Evolutionary conservation across 345 rosid species (phyloP), one percentile per base, ranked within the genome.

Genomic region (Nephelium lappaceum): DNA sequence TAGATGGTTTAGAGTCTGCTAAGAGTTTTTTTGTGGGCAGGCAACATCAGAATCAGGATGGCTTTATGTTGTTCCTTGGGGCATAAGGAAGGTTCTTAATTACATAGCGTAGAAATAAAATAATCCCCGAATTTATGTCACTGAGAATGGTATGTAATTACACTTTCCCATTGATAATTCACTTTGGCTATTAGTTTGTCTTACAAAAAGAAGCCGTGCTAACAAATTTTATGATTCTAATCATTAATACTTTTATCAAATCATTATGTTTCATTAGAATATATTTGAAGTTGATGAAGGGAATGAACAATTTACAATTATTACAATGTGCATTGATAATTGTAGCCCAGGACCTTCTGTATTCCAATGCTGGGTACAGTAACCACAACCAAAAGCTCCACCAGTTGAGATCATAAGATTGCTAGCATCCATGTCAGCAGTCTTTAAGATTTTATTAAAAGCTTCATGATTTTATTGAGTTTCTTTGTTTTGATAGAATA

Each of bases 51-150:
- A 89, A 64, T 95, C 98, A 5, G 93, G 88, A 64, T 93, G 97
- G 98, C 96, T 93, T 62, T 95, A 85, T 63, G 76, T 88, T 81
- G 97, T 92, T 84, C 99, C 98, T 62, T 95, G 97, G 97, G 98
- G 98, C 81, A 84, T 95, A 67, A 86, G 90, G 65, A 93, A 81
- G 88, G 87, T 84, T 74, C 88, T 95, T 58, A 93, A 87, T 82
- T 88, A 92, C 86, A 73, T 95, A 65, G 85, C 87, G 0, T n/a
- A 82, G 82, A 86, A 75, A 72, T 95, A 92, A 89, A 90, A 90
- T 57, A 88, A 84, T 69, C 90, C 93, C 65, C 86, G 81, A 71
- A 85, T 95, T 77, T 92, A 81, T 82, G 69, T 95, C 41, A 93
- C 98, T 0, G 98, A 95, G 81, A 95, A 92, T 57, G 98, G 98